Evolutionary conservation across 345 rosid genomes (phyloP).

Genomic region (Cardiospermum halicacabum): DNA sequence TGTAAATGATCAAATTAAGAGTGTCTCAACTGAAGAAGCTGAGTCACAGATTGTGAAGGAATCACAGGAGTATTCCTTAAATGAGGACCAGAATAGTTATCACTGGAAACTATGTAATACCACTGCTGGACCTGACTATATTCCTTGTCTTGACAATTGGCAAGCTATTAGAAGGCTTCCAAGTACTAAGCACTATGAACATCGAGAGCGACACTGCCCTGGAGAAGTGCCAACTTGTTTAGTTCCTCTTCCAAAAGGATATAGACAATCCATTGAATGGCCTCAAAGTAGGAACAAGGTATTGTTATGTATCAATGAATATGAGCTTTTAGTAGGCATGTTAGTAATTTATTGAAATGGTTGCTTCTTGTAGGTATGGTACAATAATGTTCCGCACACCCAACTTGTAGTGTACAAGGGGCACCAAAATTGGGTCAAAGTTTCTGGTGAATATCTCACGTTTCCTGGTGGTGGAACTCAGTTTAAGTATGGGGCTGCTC

Average conservation of each 20-base stretch:
- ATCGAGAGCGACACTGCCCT: constrained; percentile 89
- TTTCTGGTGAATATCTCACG: constrained; percentile 70
- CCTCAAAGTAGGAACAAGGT: constrained; percentile 82
- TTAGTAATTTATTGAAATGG: too few species aligned
- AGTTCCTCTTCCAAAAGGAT: constrained; percentile 84
- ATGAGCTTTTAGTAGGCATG: too few species aligned
- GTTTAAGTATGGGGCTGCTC: constrained; percentile 91
- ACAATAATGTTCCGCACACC: constrained; percentile 89
- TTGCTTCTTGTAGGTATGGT: constrained; percentile 87
- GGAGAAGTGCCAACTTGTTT: constrained; percentile 76
- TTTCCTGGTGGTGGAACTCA: constrained; percentile 98
- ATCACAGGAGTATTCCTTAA: constrained; percentile 38
- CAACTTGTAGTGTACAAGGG: constrained; percentile 83
- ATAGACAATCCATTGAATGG: constrained; percentile 82
- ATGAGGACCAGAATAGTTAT: constrained; percentile 31
- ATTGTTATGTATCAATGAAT: too few species aligned
- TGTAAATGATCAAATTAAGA: constrained; percentile 51
- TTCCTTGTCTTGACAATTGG: constrained; percentile 94
- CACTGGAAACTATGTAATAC: constrained; percentile 81
- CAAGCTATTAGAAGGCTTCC: constrained; percentile 66
- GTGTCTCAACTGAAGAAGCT: constrained; percentile 76
- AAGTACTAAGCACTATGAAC: constrained; percentile 70
- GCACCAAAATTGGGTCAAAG: constrained; percentile 95
- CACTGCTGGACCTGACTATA: constrained; percentile 86
- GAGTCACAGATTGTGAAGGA: constrained; percentile 90